Evolutionary conservation across 441 rosid species (phyloP), one percentile per base, ranked within the genome.

Genomic region (Gossypium aridum): DNA sequence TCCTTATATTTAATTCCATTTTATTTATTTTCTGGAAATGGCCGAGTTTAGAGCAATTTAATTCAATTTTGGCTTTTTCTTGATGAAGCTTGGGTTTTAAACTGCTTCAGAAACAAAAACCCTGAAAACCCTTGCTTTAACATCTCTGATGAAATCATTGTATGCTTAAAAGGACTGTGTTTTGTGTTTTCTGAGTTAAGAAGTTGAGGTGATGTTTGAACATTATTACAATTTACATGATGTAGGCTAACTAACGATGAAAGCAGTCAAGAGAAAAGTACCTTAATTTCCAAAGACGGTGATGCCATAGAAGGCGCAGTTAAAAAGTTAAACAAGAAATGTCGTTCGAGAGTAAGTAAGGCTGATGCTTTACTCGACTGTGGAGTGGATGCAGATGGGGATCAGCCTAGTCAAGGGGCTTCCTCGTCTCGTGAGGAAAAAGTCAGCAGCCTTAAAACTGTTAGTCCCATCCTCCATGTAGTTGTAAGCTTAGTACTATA

Each of bases 381-480:
- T 76, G 98, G 92, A 76, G 90, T 78, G 75, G 98, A 91, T 76
- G 89, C 72, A 0, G 99, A 91, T 67, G 86, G 86, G 62, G 99
- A 92, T 72, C 92, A 80, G 78, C 83, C 83, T 71, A 80, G 84
- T 74, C 97, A 87, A 77, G 92, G 87, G 3, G 78, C 86, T 78
- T 37, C 87, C 62, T 87, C 91, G 1, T 86, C 91, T 31, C 93
- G 96, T 3, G 99, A 95, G 76, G 99, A 95, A 84, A 95, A 90
- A 86, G 89, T 95, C 69, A 92, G 96, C 91, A 95, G 91, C 82
- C 96, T 95, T 69, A 95, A 92, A 84, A 95, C 94, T 26, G 99
- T 91, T 65, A 84, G 98, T 83, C 25, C 60, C 66, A 54, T 8
- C 49, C 19, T 47, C 51, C 14, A 28, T 47, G 53, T 16, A 16